A percentile compares a stretch with the other conserved stretches of the same genome.
phyloP scores from a whole-genome alignment of 140 eudicot genomes.

The Oenanthe javanica region DNA sequence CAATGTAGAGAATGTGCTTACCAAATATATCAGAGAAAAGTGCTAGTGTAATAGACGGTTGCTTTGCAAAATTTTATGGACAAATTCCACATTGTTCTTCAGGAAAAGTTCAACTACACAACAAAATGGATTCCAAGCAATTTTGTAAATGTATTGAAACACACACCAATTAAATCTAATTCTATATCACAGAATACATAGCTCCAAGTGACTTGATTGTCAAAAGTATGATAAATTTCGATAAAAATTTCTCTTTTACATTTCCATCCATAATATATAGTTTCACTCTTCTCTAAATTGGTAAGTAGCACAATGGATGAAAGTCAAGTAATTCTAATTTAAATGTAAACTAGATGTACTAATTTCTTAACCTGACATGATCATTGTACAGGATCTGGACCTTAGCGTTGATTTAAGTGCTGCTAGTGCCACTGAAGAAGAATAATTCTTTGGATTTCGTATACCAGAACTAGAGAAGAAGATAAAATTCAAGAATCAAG shows the following conservation, averaged over 20 bases:
- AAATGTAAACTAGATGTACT: background rate
- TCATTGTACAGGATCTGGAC: conserved; percentile 54
- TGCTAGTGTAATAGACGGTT: background rate
- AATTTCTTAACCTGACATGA: conserved; percentile 4
- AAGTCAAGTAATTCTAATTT: background rate
- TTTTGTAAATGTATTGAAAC: background rate
- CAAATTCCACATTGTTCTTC: background rate
- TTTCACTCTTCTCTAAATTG: background rate
- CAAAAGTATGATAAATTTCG: background rate
- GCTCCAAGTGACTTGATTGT: background rate
- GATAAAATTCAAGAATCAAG: background rate
- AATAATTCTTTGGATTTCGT: conserved; percentile 16
- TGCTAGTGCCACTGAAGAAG: conserved; percentile 65
- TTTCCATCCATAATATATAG: background rate
- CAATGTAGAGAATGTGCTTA: background rate
- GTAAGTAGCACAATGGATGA: background rate
- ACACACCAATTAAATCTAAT: background rate
- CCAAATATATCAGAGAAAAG: background rate
- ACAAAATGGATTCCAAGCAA: background rate
- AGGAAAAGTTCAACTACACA: background rate
- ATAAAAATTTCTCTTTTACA: background rate
- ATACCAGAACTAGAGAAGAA: conserved; percentile 9
- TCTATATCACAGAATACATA: background rate
- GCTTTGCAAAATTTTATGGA: background rate
- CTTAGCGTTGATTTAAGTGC: conserved; percentile 67